Conservation (phyloP, 805 yeast species). For the Nadsonia fulvescens region DNA sequence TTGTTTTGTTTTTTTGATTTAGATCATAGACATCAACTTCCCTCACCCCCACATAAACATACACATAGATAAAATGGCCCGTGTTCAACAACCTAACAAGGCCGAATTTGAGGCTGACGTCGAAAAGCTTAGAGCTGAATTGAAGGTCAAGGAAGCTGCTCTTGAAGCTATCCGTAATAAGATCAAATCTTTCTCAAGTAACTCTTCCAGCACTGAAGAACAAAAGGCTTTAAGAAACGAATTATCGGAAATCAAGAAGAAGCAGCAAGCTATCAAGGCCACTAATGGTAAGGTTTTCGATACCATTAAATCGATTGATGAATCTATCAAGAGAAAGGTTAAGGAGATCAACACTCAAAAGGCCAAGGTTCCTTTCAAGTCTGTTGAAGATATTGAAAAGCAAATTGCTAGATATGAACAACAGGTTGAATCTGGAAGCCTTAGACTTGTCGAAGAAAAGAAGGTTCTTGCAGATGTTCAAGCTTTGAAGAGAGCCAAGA, state of each 20-base stretch:
- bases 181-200: constrained; percentile 3
- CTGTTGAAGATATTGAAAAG: constrained; percentile 20
- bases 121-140: constrained; percentile 11
- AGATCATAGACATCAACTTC: too few relatives aligned
- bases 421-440: constrained; percentile 55
- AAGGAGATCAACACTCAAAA: constrained; percentile 55
- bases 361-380: constrained; percentile 45
- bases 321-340: constrained; percentile 53
- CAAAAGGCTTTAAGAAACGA: constrained; percentile 36
- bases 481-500: constrained; percentile 59
- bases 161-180: constrained; percentile 9
- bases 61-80: too few relatives aligned
- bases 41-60: too few relatives aligned
- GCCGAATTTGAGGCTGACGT: constrained; percentile 12
- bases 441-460: constrained; percentile 85
- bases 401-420: constrained; percentile 35
- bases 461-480: constrained; percentile 70
- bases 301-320: constrained; percentile 56
- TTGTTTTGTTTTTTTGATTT: too few relatives aligned
- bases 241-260: constrained; percentile 27
- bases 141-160: constrained; percentile 11
- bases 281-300: constrained; percentile 31
- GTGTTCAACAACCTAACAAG: constrained; percentile 13
- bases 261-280: constrained; percentile 26
- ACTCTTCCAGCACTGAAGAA: constrained; percentile 13